phyloP scores from a whole-genome alignment of 2,329 filamentous ascomycete genomes.

The Aspergillus oerlinghausenensis region DNA sequence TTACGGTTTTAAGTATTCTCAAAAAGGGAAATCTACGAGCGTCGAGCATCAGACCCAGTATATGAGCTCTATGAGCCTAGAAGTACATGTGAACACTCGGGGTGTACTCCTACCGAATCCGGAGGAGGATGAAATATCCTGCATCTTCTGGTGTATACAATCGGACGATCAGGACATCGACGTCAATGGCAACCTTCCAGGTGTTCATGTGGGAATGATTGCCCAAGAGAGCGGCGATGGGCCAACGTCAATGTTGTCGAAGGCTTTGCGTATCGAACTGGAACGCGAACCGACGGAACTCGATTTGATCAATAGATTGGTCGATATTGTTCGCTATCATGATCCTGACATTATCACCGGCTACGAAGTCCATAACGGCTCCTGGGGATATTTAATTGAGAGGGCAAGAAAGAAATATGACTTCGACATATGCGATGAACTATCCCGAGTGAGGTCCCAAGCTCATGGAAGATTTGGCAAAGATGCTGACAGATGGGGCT shows the following conservation, averaged over 20 bases:
- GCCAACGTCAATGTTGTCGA: slow-evolving; percentile 58
- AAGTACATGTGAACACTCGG: slow-evolving; percentile 85
- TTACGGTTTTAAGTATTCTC: slow-evolving; percentile 80
- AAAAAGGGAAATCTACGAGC: slow-evolving; percentile 67
- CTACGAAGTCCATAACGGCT: slow-evolving; percentile 88
- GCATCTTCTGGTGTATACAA: slow-evolving; percentile 86
- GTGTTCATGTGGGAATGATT: slow-evolving; percentile 65
- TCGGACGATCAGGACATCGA: slow-evolving; percentile 61
- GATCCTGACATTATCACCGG: slow-evolving; percentile 93
- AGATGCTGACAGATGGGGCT: slow-evolving; percentile 85
- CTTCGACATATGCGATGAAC: slow-evolving; percentile 83
- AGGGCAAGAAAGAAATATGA: slow-evolving; percentile 81
- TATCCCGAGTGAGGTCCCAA: slow-evolving; percentile 81
- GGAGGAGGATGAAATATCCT: slow-evolving; percentile 80
- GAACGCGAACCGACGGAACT: slow-evolving; percentile 74
- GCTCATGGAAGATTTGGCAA: slow-evolving; percentile 81
- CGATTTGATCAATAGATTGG: slow-evolving; percentile 77
- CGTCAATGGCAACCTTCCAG: slow-evolving; percentile 45
- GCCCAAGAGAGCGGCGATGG: slow-evolving; percentile 61
- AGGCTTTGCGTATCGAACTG: slow-evolving; percentile 60
- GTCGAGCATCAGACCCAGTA: slow-evolving; percentile 82
- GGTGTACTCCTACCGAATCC: slow-evolving; percentile 80
- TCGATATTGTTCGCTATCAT: slow-evolving; percentile 74
- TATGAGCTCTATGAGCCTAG: slow-evolving; percentile 95
- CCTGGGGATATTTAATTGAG: slow-evolving; percentile 95